Percentiles rank a stretch among this genome's conserved stretches.
Evolutionary conservation across 805 yeast genomes (phyloP).

Genomic region (Lachancea cidri): DNA sequence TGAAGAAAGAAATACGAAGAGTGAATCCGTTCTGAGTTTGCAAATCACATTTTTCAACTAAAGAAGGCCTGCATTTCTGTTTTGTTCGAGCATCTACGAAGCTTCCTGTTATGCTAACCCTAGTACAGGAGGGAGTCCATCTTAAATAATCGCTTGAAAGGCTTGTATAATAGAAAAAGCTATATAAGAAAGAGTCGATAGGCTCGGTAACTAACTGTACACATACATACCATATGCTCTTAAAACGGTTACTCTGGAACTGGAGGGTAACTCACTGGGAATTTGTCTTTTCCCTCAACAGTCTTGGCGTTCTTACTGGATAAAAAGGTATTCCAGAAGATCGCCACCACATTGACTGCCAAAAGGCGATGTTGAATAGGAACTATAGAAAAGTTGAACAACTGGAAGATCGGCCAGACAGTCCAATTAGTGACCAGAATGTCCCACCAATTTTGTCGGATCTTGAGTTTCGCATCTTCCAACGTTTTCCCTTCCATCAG

Average conservation of each 20-base stretch:
- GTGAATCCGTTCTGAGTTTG: no score
- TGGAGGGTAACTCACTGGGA: conserved; percentile 37
- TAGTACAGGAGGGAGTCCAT: no score
- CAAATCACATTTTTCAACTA: no score
- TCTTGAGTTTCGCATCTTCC: conserved; percentile 38
- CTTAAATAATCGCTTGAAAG: no score
- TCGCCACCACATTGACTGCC: conserved; percentile 63
- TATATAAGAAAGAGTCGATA: no score
- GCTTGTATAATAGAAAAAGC: no score
- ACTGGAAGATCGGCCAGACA: conserved; percentile 89
- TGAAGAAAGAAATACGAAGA: no score
- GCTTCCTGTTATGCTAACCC: no score
- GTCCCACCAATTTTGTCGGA: conserved; percentile 51
- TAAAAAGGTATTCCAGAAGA: conserved; percentile 80
- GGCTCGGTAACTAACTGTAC: no score
- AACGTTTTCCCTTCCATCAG: conserved; percentile 51
- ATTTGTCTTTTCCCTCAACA: conserved; percentile 14
- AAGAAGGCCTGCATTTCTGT: no score
- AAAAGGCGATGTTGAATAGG: conserved; percentile 69
- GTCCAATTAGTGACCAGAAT: conserved; percentile 73
- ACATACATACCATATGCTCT: no score
- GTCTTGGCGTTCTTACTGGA: conserved; percentile 51
- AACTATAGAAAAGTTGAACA: conserved; percentile 65
- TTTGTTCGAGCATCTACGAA: no score
- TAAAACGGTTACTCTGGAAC: conserved; percentile 30